Evolutionary conservation across 2,329 filamentous ascomycete species (phyloP).

Genomic region (Niveomyces coronatus): DNA sequence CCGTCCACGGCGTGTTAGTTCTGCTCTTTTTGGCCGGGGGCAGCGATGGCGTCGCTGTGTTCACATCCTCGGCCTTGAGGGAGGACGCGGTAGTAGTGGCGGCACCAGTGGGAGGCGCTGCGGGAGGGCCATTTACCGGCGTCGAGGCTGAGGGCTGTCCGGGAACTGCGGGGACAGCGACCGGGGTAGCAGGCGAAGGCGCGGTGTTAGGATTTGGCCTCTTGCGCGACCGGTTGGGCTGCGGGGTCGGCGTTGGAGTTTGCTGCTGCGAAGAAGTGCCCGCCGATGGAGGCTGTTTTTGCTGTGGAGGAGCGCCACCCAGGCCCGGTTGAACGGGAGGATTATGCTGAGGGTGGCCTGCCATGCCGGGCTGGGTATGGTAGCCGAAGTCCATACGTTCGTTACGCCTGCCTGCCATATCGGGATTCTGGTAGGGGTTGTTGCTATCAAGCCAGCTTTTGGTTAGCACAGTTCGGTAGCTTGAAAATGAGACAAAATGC

Average conservation of each 20-base stretch:
- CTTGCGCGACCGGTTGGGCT: conserved; percentile 28
- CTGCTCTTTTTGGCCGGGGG: conserved; percentile 79
- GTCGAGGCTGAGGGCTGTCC: conserved; percentile 21
- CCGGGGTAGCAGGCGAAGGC: conserved; percentile 26
- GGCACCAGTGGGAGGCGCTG: conserved; percentile 5
- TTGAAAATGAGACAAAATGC: too few species aligned
- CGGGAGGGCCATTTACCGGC: conserved; percentile 21
- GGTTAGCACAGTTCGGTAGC: too few species aligned
- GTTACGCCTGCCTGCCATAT: conserved; percentile 32
- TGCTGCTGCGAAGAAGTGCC: conserved; percentile 26
- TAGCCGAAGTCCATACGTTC: conserved; percentile 35
- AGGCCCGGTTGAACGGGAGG: conserved; percentile 31
- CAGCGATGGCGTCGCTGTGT: conserved; percentile 23
- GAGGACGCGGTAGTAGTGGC: too few species aligned
- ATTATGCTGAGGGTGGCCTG: conserved; percentile 25
- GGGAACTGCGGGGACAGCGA: conserved; percentile 22
- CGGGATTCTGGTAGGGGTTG: conserved; percentile 36
- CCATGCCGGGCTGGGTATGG: conserved; percentile 28
- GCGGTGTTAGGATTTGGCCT: conserved; percentile 30
- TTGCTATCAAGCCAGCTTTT: conserved; percentile 26
- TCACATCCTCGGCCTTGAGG: conserved; percentile 24
- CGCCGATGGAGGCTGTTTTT: conserved; percentile 25
- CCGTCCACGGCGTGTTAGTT: conserved; percentile 98
- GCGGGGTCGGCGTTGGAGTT: conserved; percentile 29
- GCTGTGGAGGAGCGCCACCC: conserved; percentile 28